These are phyloP conservation scores for maize (Zea mays) DNA, from an alignment of 176 grass and related monocot genomes.

Conservation along the genomic window DNA sequence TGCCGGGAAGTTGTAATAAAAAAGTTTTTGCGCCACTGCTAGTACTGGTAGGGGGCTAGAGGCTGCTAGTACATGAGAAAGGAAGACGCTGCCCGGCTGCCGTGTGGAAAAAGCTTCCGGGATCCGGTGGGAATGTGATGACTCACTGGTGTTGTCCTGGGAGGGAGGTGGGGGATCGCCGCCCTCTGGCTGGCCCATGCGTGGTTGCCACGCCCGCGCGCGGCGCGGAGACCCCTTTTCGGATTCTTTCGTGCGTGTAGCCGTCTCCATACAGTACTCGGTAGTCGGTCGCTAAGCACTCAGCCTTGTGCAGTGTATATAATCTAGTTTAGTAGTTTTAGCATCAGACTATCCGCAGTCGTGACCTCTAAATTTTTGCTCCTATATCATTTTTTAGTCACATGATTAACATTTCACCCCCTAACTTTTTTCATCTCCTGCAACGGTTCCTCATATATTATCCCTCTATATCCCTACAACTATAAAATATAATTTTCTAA, in stretches of 20 bases:
- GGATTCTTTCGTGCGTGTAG: slow-evolving; percentile 24
- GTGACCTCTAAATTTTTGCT: too few species aligned
- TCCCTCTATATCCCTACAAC: too few species aligned
- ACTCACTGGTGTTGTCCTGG: slow-evolving; percentile 24
- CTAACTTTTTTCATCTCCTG: too few species aligned
- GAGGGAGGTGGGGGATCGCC: neutral
- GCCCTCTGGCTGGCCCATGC: neutral
- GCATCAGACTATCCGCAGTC: too few species aligned
- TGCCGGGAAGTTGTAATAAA: neutral
- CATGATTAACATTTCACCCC: too few species aligned
- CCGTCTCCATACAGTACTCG: too few species aligned
- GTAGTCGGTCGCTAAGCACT: neutral
- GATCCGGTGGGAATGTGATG: neutral
- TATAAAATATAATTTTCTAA: too few species aligned
- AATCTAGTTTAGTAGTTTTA: neutral
- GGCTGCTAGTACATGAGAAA: neutral
- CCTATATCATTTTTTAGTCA: too few species aligned
- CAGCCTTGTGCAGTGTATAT: neutral
- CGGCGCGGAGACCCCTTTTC: neutral
- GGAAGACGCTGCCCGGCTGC: slow-evolving; percentile 1
- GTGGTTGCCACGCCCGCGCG: neutral
- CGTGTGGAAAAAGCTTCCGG: slow-evolving; percentile 35
- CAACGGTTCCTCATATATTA: too few species aligned
- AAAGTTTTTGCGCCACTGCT: neutral
- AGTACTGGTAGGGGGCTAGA: neutral